These are phyloP conservation scores for Fusarium sp. DNA, from an alignment of 2,329 filamentous ascomycete genomes.

Conservation along the genomic window DNA sequence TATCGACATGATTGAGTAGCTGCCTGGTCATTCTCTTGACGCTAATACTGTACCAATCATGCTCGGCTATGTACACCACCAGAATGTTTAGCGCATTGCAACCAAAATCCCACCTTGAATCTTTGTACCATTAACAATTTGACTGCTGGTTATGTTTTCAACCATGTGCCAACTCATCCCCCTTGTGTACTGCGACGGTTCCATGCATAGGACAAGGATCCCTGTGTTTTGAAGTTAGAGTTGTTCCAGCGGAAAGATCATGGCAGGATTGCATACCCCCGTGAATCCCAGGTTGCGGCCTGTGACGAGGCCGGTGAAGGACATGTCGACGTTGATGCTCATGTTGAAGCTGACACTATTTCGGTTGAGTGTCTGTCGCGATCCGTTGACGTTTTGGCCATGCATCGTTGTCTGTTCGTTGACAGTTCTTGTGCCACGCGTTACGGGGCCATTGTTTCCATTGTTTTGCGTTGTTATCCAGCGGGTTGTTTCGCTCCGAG, in stretches of 20 bases:
- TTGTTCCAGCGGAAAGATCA: background rate
- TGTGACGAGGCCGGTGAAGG: slow-evolving; percentile 42
- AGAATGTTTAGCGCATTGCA: slow-evolving; percentile 40
- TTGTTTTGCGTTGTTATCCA: slow-evolving; percentile 37
- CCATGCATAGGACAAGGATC: slow-evolving; percentile 43
- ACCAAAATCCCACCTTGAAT: slow-evolving; percentile 33
- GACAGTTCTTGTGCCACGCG: slow-evolving; percentile 34
- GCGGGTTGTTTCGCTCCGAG: slow-evolving; percentile 36
- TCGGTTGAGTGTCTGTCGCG: slow-evolving; percentile 18
- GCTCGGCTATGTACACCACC: slow-evolving; percentile 43
- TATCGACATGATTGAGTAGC: slow-evolving; percentile 76
- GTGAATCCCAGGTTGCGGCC: slow-evolving; percentile 42
- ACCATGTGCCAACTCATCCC: slow-evolving; percentile 2
- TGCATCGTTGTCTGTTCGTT: slow-evolving; percentile 39
- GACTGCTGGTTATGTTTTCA: slow-evolving; percentile 2
- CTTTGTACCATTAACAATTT: slow-evolving; percentile 15
- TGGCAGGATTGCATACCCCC: slow-evolving; percentile 28
- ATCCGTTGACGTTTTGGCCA: slow-evolving; percentile 21
- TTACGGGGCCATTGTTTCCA: slow-evolving; percentile 19
- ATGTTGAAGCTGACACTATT: slow-evolving; percentile 44
- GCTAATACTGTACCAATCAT: slow-evolving; percentile 5
- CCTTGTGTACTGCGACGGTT: slow-evolving; percentile 33
- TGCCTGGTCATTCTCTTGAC: slow-evolving; percentile 22
- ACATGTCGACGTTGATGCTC: slow-evolving; percentile 41
- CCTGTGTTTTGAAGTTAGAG: slow-evolving; percentile 29